phyloP scores from a whole-genome alignment of 495 filamentous ascomycete genomes.

The Aspergillus bridgeri region DNA sequence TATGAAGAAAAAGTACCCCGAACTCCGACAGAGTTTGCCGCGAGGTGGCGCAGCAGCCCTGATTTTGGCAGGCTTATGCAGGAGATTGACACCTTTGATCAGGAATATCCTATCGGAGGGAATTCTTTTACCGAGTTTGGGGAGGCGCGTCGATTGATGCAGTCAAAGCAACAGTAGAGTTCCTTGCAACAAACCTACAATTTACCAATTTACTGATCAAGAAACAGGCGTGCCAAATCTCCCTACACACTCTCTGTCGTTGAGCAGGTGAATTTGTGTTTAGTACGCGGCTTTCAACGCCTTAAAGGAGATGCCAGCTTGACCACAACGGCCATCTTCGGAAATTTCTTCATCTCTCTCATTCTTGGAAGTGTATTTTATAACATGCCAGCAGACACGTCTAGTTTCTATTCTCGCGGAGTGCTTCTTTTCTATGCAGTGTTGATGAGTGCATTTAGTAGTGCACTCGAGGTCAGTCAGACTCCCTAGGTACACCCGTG shows the following conservation, averaged over 20 bases:
- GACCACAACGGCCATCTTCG: conserved; percentile 61
- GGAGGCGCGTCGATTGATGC: conserved; percentile 22
- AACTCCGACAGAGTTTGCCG: conserved; percentile 61
- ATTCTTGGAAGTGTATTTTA: conserved; percentile 79
- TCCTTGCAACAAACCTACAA: conserved; percentile 11
- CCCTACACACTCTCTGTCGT: conserved; percentile 35
- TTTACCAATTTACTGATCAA: conserved; percentile 1
- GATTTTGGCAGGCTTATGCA: conserved; percentile 39
- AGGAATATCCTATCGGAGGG: conserved; percentile 21
- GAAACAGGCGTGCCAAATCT: conserved; percentile 21
- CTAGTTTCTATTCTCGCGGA: conserved; percentile 68
- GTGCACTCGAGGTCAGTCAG: conserved; percentile 63
- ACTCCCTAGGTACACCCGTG: conserved; percentile 47
- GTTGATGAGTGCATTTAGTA: conserved; percentile 73
- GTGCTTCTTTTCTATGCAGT: conserved; percentile 81
- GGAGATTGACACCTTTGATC: conserved; percentile 45
- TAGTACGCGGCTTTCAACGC: conserved; percentile 40
- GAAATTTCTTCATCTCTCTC: conserved; percentile 66
- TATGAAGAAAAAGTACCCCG: conserved; percentile 58
- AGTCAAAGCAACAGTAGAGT: conserved; percentile 6
- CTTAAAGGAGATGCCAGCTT: conserved; percentile 67
- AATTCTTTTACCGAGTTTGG: conserved; percentile 17
- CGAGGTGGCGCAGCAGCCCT: conserved; percentile 45
- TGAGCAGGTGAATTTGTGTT: conserved; percentile 39
- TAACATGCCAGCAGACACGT: conserved; percentile 56